phyloP scores from a whole-genome alignment of 441 rosid genomes.

The Macaranga tanarius region DNA sequence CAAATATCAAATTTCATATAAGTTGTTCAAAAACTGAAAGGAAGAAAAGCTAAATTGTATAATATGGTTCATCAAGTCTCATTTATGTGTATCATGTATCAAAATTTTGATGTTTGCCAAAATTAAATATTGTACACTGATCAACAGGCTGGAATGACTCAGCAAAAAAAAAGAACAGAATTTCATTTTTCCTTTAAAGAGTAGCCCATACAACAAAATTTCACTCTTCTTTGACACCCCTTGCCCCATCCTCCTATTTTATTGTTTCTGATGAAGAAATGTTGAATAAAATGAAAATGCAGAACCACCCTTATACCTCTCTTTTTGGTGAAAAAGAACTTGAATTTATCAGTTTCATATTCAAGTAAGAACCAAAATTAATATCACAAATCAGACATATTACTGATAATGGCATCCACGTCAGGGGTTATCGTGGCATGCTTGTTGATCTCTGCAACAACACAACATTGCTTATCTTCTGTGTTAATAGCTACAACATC shows the following conservation, averaged over 20 bases:
- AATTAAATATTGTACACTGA: background rate
- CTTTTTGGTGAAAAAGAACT: background rate
- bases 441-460: constrained; percentile 63
- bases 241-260: no score
- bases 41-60: no score
- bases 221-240: background rate
- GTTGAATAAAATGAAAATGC: background rate
- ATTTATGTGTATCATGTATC: background rate
- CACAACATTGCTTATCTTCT: constrained; percentile 51
- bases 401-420: constrained; percentile 49
- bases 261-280: constrained; percentile 9
- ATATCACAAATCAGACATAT: constrained; percentile 36
- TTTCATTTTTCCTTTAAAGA: background rate
- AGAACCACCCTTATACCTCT: background rate
- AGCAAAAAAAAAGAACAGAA: background rate
- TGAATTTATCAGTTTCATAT: constrained; percentile 7
- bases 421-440: constrained; percentile 68
- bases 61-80: background rate
- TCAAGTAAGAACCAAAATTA: background rate
- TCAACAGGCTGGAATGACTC: background rate
- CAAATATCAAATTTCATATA: background rate
- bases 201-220: background rate
- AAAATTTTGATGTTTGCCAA: background rate
- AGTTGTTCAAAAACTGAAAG: background rate
- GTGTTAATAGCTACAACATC: constrained; percentile 59